phyloP scores from a whole-genome alignment of 805 yeast genomes.

The Nakazawaea sp. region DNA sequence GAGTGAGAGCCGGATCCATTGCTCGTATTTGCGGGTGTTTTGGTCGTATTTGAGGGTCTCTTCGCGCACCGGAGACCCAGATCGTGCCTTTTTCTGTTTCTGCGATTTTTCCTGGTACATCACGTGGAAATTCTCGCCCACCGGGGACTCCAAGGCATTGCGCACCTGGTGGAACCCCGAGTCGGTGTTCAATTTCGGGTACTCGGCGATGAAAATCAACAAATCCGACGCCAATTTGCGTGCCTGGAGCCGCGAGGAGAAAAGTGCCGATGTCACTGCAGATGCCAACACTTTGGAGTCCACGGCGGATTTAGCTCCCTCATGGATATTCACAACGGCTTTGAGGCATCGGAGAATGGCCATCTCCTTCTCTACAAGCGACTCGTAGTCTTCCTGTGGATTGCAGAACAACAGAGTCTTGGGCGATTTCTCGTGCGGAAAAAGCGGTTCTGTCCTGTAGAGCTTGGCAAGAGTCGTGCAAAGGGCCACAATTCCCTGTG shows the following conservation, averaged over 20 bases:
- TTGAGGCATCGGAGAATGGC: conserved; percentile 76
- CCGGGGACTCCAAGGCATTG: conserved; percentile 19
- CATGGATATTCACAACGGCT: conserved; percentile 64
- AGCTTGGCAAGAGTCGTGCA: conserved; percentile 54
- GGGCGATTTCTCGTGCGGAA: conserved; percentile 8
- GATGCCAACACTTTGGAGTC: conserved; percentile 49
- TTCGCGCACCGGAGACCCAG: conserved; percentile 5
- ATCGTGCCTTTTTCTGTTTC: conserved; percentile 1
- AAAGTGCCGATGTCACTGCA: conserved; percentile 70
- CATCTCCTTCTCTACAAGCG: conserved; percentile 57
- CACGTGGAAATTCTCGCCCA: conserved; percentile 27
- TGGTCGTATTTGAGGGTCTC: conserved; percentile 17
- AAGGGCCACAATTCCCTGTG: conserved; percentile 87
- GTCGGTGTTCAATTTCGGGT: conserved; percentile 1
- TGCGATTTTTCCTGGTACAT: conserved; percentile 17
- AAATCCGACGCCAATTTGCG: conserved; percentile 82
- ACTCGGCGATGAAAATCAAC: conserved; percentile 36
- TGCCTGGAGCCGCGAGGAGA: conserved; percentile 75
- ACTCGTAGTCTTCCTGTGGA: conserved; percentile 23
- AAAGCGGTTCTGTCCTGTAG: conserved; percentile 25
- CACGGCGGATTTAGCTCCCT: conserved; percentile 64
- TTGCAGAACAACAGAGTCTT: conserved; percentile 19
- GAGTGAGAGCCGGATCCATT: conserved; percentile 25
- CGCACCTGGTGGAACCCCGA: conserved; percentile 14
- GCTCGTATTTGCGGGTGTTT: conserved; percentile 22